These are phyloP conservation scores for Cercospora citrullina DNA, from an alignment of 2,329 filamentous ascomycete species.

Conservation along the genomic window DNA sequence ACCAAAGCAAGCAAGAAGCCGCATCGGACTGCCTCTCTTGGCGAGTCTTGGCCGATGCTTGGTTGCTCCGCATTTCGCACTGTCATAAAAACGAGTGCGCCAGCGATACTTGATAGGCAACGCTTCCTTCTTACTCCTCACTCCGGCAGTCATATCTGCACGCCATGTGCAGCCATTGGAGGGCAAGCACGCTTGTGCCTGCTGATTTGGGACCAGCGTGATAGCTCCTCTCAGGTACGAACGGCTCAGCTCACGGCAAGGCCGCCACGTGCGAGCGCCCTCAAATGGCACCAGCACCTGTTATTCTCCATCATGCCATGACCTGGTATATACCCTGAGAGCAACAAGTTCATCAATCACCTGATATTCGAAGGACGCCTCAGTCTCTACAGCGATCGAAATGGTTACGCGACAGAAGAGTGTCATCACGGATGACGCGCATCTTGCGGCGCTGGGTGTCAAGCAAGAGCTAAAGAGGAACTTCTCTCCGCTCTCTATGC, in stretches of 20 bases:
- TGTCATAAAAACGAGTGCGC: not conserved
- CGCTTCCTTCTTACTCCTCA: not conserved
- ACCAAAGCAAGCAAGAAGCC: not conserved
- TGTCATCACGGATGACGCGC: constrained; percentile 47
- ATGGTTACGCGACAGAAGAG: constrained; percentile 15
- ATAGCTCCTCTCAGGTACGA: constrained; percentile 7
- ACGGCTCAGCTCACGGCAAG: not conserved
- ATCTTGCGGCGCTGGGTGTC: constrained; percentile 58
- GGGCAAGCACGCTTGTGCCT: not conserved
- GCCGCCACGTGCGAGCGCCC: not conserved
- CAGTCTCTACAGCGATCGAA: not conserved
- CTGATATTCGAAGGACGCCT: not conserved
- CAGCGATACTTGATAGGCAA: not conserved
- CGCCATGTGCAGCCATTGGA: not conserved
- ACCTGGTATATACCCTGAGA: not conserved
- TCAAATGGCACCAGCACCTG: constrained; percentile 14
- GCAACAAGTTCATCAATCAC: not conserved
- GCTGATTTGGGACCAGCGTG: not conserved
- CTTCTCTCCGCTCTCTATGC: constrained; percentile 60
- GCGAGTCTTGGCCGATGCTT: not conserved
- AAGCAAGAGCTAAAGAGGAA: constrained; percentile 59
- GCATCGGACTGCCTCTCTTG: not conserved
- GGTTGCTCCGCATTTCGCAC: not conserved
- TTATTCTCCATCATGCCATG: not conserved
- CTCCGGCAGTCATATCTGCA: not conserved